Evolutionary conservation across 257 asterid species (phyloP).

Genomic region (Nicotiana noctiflora): DNA sequence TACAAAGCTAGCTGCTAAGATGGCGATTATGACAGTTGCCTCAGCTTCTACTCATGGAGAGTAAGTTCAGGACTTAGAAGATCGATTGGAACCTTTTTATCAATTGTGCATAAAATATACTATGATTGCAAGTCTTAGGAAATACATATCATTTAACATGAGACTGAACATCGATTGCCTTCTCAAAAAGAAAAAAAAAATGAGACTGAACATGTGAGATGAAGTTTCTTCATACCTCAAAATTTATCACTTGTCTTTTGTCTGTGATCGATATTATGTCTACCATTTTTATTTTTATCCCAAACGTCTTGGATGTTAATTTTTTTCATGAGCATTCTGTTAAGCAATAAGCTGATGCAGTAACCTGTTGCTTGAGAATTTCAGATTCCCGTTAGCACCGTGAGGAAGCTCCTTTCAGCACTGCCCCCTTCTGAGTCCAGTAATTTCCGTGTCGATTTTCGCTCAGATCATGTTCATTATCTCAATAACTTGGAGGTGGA

Average conservation of each 20-base stretch:
- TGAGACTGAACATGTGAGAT: not conserved
- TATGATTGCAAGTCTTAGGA: not conserved
- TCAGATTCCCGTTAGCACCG: constrained; percentile 72
- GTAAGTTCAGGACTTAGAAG: not conserved
- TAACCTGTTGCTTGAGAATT: constrained; percentile 12
- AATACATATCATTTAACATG: not conserved
- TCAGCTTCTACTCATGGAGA: not conserved
- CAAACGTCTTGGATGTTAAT: not conserved
- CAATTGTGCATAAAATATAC: not conserved
- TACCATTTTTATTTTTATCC: not conserved
- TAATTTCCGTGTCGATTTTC: constrained; percentile 85
- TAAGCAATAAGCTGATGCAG: not conserved
- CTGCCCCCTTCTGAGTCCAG: constrained; percentile 76
- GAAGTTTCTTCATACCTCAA: not conserved
- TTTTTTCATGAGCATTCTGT: not conserved
- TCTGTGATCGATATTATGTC: not conserved
- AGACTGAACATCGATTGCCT: not conserved
- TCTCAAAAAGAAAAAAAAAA: too few species aligned
- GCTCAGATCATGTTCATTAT: constrained; percentile 85
- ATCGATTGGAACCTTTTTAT: not conserved
- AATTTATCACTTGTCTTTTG: not conserved
- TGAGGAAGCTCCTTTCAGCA: constrained; percentile 75
- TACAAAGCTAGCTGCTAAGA: not conserved
- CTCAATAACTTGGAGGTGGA: constrained; percentile 90
- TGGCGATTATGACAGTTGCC: not conserved